Evolutionary conservation across 2,329 filamentous ascomycete genomes (phyloP), one percentile per base, ranked within the genome.

Genomic region (Ciborinia camelliae): DNA sequence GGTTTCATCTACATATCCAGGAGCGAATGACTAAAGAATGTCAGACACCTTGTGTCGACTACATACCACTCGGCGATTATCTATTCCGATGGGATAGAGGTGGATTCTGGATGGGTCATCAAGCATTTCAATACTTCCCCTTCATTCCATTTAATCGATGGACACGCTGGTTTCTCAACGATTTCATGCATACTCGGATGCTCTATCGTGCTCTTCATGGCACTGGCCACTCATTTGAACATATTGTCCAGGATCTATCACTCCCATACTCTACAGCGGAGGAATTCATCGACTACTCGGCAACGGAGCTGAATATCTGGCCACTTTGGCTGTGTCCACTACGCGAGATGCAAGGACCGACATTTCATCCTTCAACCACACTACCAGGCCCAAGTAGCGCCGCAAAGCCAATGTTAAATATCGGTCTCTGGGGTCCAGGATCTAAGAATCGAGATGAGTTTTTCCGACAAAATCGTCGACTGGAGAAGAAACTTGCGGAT

Each of bases 251-350:
- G 53, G 53, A 57, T 3, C 35, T 57, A 14, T 37, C 53, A 14
- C 35, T 57, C 15, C 53, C 32, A 2, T 37, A 39, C 18, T 37
- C 35, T 18, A 57, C 35, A 18, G 35, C 53, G 9, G 53, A 39
- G n/a, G 35, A 30, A 30, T 57, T 57, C 30, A 20, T 57, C 15
- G 32, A 57, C 9, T 35, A 43, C 14, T 37, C 39, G 3, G 35
- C 23, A 26, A 26, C n/a, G 9, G 53, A 57, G n/a, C 18, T 57
- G 7, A 30, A 39, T 7, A 43, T 57, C 12, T 39, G 35, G 53
- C 35, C 53, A 14, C 10, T 57, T 15, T 57, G 53, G 53, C 28
- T 57, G n/a, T 57, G 53, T 26, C 53, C 53, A 26, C 18, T 57
- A 3, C 23, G 28, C 15, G 53, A 43, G 53, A 30, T 39, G 1